Base-by-base conservation (phyloP, 2,329 filamentous ascomycete genomes). In the Diplocarpon rosae region DNA sequence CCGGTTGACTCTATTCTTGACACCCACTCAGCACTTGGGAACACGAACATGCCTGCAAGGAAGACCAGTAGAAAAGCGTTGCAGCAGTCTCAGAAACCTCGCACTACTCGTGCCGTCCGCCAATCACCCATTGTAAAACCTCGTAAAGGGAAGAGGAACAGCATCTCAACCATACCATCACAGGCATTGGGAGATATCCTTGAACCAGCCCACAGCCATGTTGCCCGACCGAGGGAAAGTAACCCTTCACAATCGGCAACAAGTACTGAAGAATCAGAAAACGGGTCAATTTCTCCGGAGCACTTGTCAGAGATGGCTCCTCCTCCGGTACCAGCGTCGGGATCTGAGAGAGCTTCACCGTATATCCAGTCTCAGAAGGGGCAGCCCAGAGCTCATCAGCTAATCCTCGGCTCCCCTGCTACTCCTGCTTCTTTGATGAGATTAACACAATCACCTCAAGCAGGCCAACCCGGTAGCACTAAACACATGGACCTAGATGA, bases 361-460 rank as follows among this genome's bases (percentile, higher is more conserved):
- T 78, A 78, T 47, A 75, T 87, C 15, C 66, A 69, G 41, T 72
- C 78, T 5, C 75, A 80, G 55, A 69, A 63, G 37, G 59, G 52
- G 49, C 47, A 58, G 51, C 30, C 52, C 65, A 16, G 69, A 68
- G 41, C 68, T 10, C 52, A 55, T 42, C 49, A 43, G 13, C 29
- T 56, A 13, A 43, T 53, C 17, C 45, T 57, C 17, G 54, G 56
- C 16, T 76, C 79, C 42, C 85, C 85, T 10, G 88, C 86, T 1
- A 94, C 88, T 0, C 88, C 88, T 1, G 86, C 89, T 8, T 94
- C 88, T 6, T 66, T 95, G 47, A 95, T 95, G 84, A 83, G 78
- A 56, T 70, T 90, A 35, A 72, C 71, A 11, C 52, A 59, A 39
- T 57, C 59, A 29, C 57, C 56, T 2, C 51, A 47, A 30, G 60